These are phyloP conservation scores for Delitschia confertaspora DNA, from an alignment of 495 filamentous ascomycete genomes.

Conservation along the genomic window DNA sequence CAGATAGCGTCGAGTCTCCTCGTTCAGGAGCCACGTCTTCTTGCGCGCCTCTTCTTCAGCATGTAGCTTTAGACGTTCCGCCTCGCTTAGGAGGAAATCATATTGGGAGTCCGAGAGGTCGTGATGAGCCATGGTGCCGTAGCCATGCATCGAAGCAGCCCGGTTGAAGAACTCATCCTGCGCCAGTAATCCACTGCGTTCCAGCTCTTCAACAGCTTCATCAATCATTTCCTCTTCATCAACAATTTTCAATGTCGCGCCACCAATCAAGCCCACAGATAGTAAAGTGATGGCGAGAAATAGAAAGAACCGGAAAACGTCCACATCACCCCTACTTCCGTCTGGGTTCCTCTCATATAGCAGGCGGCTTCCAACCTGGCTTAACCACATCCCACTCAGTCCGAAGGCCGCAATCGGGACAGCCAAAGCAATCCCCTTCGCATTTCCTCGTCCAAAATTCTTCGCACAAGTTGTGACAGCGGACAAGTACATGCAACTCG, in stretches of 20 bases:
- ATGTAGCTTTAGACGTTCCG: constrained; percentile 37
- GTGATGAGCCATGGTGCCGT: constrained; percentile 47
- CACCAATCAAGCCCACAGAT: constrained; percentile 62
- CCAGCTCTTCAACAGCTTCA: constrained; percentile 72
- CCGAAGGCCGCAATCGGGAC: constrained; percentile 88
- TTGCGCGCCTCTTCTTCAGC: constrained; percentile 61
- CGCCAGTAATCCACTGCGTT: constrained; percentile 74
- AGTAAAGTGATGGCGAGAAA: constrained; percentile 64
- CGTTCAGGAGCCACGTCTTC: constrained; percentile 80
- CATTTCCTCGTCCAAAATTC: constrained; percentile 83
- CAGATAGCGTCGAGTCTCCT: constrained; percentile 75
- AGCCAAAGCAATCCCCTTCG: constrained; percentile 82
- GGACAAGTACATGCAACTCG: constrained; percentile 74
- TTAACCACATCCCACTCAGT: constrained; percentile 88
- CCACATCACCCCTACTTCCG: constrained; percentile 64
- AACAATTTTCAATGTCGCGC: constrained; percentile 60
- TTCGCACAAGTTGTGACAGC: constrained; percentile 92
- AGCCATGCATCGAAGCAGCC: constrained; percentile 34
- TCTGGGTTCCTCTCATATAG: constrained; percentile 57
- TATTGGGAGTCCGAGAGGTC: constrained; percentile 42
- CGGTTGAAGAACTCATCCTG: constrained; percentile 53
- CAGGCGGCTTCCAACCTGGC: constrained; percentile 72
- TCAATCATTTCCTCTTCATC: constrained; percentile 69
- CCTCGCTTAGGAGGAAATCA: constrained; percentile 41
- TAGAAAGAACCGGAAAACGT: constrained; percentile 78